Percentiles rank a stretch among this genome's conserved stretches.
phyloP scores from a whole-genome alignment of 2,329 filamentous ascomycete genomes.

The Penicillium brevicompactum region DNA sequence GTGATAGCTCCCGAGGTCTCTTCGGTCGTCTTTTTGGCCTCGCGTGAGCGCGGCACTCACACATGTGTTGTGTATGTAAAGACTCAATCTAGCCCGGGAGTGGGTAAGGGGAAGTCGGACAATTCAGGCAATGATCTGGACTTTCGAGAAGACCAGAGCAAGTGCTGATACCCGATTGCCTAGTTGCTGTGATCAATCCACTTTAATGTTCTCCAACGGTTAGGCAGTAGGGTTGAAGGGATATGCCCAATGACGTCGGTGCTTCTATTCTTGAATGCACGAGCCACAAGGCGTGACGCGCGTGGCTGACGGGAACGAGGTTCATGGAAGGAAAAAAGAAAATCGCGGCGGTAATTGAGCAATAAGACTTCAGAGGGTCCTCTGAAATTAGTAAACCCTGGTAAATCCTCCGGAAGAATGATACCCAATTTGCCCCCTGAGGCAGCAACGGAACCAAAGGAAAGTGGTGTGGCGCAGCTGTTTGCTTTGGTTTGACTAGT shows the following conservation, averaged over 20 bases:
- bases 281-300: conserved; percentile 20
- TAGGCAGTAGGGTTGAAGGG: conserved; percentile 5
- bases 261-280: conserved; percentile 26
- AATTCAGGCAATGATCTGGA: no score
- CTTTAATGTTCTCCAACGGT: background rate
- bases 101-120: no score
- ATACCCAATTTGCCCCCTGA: conserved; percentile 22
- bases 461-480: conserved; percentile 25
- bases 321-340: background rate
- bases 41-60: no score
- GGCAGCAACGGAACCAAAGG: conserved; percentile 15
- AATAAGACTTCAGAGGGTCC: background rate
- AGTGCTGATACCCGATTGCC: no score
- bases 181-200: no score
- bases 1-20: no score
- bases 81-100: no score
- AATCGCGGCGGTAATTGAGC: background rate
- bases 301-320: conserved; percentile 7
- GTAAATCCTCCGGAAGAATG: background rate
- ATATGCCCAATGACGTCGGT: conserved; percentile 30
- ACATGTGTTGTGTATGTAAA: no score
- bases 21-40: no score
- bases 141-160: no score
- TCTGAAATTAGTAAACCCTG: background rate
- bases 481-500: conserved; percentile 26